Percentiles rank a stretch among this genome's conserved stretches.
Conservation (phyloP, 345 rosid species). For the Salix arbutifolia region DNA sequence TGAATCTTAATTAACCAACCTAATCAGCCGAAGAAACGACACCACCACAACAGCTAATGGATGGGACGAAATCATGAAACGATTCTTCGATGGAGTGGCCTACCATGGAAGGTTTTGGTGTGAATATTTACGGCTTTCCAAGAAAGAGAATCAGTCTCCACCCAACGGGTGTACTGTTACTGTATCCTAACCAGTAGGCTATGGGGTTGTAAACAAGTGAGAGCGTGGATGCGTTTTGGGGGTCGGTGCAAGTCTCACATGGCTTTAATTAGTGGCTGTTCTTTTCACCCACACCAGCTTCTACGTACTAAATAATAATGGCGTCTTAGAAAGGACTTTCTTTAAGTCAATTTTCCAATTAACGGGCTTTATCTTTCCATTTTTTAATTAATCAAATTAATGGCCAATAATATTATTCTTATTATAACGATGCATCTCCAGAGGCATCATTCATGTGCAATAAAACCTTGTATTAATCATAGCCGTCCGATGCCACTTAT, state of each 20-base stretch:
- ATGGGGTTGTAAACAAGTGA: not conserved
- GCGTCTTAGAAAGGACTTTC: constrained; percentile 13
- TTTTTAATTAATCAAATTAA: not conserved
- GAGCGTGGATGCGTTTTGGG: not conserved
- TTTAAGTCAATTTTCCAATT: not conserved
- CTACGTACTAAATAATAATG: constrained; percentile 13
- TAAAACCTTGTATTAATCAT: not conserved
- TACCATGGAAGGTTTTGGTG: not conserved
- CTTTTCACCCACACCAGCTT: constrained; percentile 12
- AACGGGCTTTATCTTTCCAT: not conserved
- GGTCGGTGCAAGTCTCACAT: constrained; percentile 10
- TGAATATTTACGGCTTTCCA: no score
- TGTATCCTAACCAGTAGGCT: not conserved
- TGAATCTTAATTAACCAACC: not conserved
- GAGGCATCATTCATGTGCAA: no score
- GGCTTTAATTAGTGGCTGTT: constrained; percentile 21
- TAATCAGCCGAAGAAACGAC: not conserved
- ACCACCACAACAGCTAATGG: not conserved
- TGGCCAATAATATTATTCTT: not conserved
- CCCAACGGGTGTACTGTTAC: not conserved
- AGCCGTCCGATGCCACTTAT: no score
- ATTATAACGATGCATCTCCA: no score
- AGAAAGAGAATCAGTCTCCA: not conserved
- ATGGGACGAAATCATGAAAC: not conserved
- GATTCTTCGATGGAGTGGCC: not conserved